Base-by-base conservation (phyloP, 352 stramenopile genomes). In the Phytopythium boreale region DNA sequence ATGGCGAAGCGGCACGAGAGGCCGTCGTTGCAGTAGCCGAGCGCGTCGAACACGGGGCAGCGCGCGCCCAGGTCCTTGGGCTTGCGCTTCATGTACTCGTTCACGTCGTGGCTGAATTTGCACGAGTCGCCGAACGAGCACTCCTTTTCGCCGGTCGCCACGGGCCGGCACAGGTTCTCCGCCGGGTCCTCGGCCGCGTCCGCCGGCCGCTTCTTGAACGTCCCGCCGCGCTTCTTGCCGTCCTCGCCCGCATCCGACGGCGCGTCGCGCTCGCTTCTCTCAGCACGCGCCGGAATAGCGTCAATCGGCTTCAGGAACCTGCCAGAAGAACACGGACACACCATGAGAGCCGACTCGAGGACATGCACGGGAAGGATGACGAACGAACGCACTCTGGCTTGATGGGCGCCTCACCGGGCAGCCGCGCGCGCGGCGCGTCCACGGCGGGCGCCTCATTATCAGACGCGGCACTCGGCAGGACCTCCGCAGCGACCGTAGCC, bases 1-100 rank as follows among this genome's bases (percentile, higher is more conserved):
- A 76, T 74, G 4, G 92, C 95, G 52, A 98, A 95, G 49, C 94
- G 85, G 69, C 96, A 99, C 44, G 86, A 95, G 43, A 98, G 72
- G 6, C 96, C 96, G 64, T 96, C 98, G 26, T 87, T 79, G 64
- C 96, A 99, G 71, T 92, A 95, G 22, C 93, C 92, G 19, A 89
- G 73, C 15, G 69, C 79, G 24, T 84, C 75, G 69, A 92, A 98
- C 53, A 94, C 74, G 5, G 88, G 88, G 66, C 92, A 98, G 51
- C 51, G 55, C 17, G 78, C 76, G 36, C 74, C 88, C 34, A 97
- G 64, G 61, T 97, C 89, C 62, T 94, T 93, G 12, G 77, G 72
- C 63, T 94, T 93, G 66, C 84, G 80, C 70, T 89, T 89, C 77
- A 97, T 91, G 71, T 87, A 96, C 64, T 88, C 82, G 37, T 68